Conservation (phyloP, 495 filamentous ascomycete species). For the Xylaria longipes region DNA sequence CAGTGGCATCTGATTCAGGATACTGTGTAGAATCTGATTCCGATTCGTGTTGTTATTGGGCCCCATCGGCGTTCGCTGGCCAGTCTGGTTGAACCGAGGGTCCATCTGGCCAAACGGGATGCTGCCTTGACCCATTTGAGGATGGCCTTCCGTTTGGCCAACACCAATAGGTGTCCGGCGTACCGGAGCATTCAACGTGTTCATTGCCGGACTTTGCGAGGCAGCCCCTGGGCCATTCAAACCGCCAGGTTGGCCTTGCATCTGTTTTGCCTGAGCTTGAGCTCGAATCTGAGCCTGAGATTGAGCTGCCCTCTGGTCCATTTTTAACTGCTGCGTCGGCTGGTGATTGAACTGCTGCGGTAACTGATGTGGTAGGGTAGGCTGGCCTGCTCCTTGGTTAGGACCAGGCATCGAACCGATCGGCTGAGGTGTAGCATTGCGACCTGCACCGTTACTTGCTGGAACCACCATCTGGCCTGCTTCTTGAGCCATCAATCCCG, state of each 20-base stretch:
- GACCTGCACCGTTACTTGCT: conserved; percentile 51
- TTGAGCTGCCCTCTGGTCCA: conserved; percentile 47
- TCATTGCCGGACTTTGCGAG: conserved; percentile 60
- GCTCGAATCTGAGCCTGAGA: conserved; percentile 47
- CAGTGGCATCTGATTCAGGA: conserved; percentile 41
- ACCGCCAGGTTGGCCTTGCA: conserved; percentile 57
- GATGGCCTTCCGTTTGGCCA: conserved; percentile 39
- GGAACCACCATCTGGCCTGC: conserved; percentile 60
- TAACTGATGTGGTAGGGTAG: conserved; percentile 44
- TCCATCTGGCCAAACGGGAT: conserved; percentile 48
- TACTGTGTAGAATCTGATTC: conserved; percentile 44
- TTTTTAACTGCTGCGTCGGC: conserved; percentile 47
- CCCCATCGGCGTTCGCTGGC: conserved; percentile 39
- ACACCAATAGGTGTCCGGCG: conserved; percentile 51
- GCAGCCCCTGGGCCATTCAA: conserved; percentile 48
- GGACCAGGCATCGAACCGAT: conserved; percentile 48
- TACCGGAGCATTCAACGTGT: conserved; percentile 56
- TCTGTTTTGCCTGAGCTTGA: conserved; percentile 48
- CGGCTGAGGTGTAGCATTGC: conserved; percentile 49
- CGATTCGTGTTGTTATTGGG: conserved; percentile 38
- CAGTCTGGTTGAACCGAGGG: conserved; percentile 51
- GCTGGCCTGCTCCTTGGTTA: conserved; percentile 43
- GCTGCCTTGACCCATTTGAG: conserved; percentile 44
- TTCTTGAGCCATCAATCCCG: conserved; percentile 52
- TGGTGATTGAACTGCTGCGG: conserved; percentile 47